phyloP scores from a whole-genome alignment of 2,329 filamentous ascomycete species.

The Diaporthe sp. region DNA sequence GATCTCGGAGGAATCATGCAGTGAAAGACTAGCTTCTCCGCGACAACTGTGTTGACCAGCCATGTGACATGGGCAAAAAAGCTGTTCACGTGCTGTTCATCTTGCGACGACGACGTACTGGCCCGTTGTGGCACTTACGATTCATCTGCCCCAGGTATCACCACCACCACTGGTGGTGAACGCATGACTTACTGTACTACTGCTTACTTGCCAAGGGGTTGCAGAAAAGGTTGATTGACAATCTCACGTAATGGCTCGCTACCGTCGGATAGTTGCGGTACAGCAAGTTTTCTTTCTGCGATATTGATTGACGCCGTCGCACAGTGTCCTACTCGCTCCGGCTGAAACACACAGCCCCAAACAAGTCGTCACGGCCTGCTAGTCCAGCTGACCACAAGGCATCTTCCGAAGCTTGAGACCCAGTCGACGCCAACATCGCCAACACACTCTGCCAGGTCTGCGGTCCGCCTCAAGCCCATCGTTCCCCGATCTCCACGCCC shows the following conservation, averaged over 20 bases:
- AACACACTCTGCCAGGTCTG: neutral
- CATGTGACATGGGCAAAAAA: neutral
- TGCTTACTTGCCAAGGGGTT: conserved; percentile 12
- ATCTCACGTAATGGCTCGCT: conserved; percentile 32
- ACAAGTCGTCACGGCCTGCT: conserved; percentile 27
- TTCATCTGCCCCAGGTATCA: neutral
- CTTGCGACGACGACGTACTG: too few species aligned
- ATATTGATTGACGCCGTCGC: conserved; percentile 1
- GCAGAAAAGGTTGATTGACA: neutral
- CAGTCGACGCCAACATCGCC: conserved; percentile 3
- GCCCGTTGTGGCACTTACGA: neutral
- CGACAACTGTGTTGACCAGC: neutral
- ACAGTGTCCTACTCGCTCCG: conserved; percentile 28
- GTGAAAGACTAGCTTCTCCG: conserved; percentile 6
- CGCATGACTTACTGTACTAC: neutral
- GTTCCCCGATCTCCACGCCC: neutral
- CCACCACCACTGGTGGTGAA: neutral
- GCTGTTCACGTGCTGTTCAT: neutral
- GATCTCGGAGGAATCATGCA: conserved; percentile 3
- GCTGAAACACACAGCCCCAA: conserved; percentile 35
- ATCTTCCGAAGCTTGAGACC: conserved; percentile 8
- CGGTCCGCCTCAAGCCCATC: neutral
- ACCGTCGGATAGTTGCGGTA: conserved; percentile 7
- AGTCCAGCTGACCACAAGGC: conserved; percentile 21
- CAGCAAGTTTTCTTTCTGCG: neutral